Evolutionary conservation across 179 eudicot genomes (phyloP).

Genomic region (Spinacia oleracea): DNA sequence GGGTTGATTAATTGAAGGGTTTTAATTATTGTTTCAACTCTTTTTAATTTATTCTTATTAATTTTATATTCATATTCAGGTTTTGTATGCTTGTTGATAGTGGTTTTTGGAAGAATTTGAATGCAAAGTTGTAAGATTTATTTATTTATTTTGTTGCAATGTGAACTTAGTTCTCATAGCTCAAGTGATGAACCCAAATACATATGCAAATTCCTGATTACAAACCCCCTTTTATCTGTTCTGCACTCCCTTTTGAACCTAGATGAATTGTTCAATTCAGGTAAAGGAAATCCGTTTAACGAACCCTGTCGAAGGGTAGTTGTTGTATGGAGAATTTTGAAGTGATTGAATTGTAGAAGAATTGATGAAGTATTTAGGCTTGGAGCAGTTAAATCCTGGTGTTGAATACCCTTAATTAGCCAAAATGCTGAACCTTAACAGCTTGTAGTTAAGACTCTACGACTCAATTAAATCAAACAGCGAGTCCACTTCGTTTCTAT

Average conservation of each 20-base stretch:
- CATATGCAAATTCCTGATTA: neutral
- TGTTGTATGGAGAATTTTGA: neutral
- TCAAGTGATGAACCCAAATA: too few relatives aligned
- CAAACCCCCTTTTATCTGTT: neutral
- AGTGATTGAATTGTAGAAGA: neutral
- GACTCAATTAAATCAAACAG: neutral
- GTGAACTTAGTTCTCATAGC: too few relatives aligned
- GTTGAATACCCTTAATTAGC: neutral
- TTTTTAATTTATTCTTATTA: too few relatives aligned
- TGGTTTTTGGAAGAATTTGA: too few relatives aligned
- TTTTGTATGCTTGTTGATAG: too few relatives aligned
- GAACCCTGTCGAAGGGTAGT: neutral
- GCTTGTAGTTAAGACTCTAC: neutral
- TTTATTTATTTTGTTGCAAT: too few relatives aligned
- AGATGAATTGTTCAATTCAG: neutral
- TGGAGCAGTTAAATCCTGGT: neutral
- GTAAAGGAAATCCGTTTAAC: neutral
- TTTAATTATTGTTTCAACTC: too few relatives aligned
- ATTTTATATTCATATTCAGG: too few relatives aligned
- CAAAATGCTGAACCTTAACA: neutral
- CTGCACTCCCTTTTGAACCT: neutral
- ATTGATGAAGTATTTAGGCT: neutral
- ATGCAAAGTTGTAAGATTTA: too few relatives aligned
- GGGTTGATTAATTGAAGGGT: too few relatives aligned
- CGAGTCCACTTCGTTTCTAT: neutral